Base-by-base conservation (phyloP, 768 basidiomycete species). In the Fibroporia radiculosa region DNA sequence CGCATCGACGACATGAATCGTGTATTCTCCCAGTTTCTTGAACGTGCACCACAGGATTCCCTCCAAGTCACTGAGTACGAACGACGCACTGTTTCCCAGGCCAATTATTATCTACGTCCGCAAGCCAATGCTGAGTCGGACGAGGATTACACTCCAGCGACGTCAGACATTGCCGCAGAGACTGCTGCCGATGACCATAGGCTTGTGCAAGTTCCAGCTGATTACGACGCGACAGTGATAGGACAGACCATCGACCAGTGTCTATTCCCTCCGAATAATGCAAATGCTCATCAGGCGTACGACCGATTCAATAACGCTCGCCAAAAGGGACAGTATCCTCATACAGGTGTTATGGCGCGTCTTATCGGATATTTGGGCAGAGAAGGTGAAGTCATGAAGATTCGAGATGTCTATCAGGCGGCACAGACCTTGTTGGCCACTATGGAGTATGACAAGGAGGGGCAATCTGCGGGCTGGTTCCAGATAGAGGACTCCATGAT, bases 401-500 rank as follows among this genome's bases (percentile, higher is more conserved):
- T 86, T 7, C 68, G 70, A 16, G 70, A 75, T 35, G 62, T 84
- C 16, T 96, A 97, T 63, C 65, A 68, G 16, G 66, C 76, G 20
- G 81, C 82, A 6, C 90, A 93, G 62, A 57, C 58, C 11, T 65
- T 84, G 1, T 60, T 95, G 18, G 56, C 68, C 3, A 59, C 68
- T 0, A 50, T 79, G 27, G 66, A 71, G 52, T 42, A 59, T 26
- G 58, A 66, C 55, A 70, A 74, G 52, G 61, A 68, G 0, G 62
- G 65, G 55, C 84, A 83, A 55, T 62, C 71, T 12, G 54, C 61
- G 18, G 70, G 71, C 1, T 98, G 93, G 93, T 76, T 80, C 59
- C 55, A 63, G 22, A 66, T 98, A 33, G 95, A 98, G 61, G 84
- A 95, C 61, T 71, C 75, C 47, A 97, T 97, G 92, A 72, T 98